These are phyloP conservation scores for Grosmannia serpens DNA, from an alignment of 2,329 filamentous ascomycete species.

Conservation along the genomic window DNA sequence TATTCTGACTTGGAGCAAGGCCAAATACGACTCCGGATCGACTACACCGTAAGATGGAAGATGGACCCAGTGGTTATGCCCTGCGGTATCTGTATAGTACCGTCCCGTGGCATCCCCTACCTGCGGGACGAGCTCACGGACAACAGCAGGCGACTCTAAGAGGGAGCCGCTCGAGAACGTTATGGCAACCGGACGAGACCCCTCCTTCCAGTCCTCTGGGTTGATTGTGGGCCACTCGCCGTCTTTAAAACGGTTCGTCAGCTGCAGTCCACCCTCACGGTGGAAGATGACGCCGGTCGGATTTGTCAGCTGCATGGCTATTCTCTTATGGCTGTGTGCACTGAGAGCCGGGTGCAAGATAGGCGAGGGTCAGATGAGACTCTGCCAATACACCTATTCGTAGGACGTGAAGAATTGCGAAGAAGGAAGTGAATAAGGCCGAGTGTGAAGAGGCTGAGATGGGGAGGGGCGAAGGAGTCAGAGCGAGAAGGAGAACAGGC, in stretches of 20 bases:
- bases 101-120: slow-evolving; percentile 10
- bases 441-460: no score
- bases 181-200: not conserved
- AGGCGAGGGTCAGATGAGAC: no score
- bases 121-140: slow-evolving; percentile 7
- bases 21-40: slow-evolving; percentile 1
- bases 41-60: slow-evolving; percentile 9
- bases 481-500: no score
- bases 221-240: slow-evolving; percentile 4
- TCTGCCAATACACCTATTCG: no score
- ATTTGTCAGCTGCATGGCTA: slow-evolving; percentile 6
- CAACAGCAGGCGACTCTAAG: not conserved
- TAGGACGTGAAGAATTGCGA: no score
- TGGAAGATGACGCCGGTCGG: slow-evolving; percentile 7
- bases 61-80: slow-evolving; percentile 6
- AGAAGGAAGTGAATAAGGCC: no score
- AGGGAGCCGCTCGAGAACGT: slow-evolving; percentile 6
- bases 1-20: not conserved
- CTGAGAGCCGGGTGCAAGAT: no score
- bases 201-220: slow-evolving; percentile 6
- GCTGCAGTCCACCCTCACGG: slow-evolving; percentile 9
- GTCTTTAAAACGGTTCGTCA: slow-evolving; percentile 9
- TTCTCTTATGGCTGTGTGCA: no score
- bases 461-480: no score
- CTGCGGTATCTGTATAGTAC: slow-evolving; percentile 7